phyloP scores from a whole-genome alignment of 805 yeast genomes.

The Kazachstania kunashirensis region DNA sequence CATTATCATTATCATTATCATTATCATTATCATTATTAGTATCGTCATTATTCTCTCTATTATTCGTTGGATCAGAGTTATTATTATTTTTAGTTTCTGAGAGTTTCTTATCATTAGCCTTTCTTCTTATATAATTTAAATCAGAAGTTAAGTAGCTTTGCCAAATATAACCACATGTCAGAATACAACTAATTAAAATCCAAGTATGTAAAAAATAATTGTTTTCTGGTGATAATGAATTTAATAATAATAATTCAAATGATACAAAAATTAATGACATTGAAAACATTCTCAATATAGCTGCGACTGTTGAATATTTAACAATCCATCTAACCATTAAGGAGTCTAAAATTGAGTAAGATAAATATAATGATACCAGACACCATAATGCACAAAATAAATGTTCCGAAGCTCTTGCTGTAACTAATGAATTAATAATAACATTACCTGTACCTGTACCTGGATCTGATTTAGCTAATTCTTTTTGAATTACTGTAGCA shows the following conservation, averaged over 20 bases:
- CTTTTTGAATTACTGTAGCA: background rate
- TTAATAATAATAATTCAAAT: constrained; percentile 55
- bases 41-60: constrained; percentile 8
- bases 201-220: constrained; percentile 78
- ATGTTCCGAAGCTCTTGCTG: constrained; percentile 69
- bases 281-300: constrained; percentile 75
- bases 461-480: background rate
- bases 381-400: constrained; percentile 89
- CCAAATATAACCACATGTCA: constrained; percentile 69
- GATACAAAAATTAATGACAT: constrained; percentile 67
- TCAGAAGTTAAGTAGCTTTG: constrained; percentile 85
- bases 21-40: background rate
- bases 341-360: constrained; percentile 79
- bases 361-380: constrained; percentile 72
- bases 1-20: background rate
- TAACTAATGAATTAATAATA: constrained; percentile 31
- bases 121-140: constrained; percentile 34
- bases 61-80: constrained; percentile 2
- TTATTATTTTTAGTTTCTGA: background rate
- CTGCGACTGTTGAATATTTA: constrained; percentile 78
- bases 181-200: constrained; percentile 79
- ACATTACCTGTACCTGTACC: constrained; percentile 7
- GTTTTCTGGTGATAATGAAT: constrained; percentile 61
- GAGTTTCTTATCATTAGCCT: constrained; percentile 5
- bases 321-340: constrained; percentile 91